These are phyloP conservation scores for Cerrena zonata DNA, from an alignment of 1,284 basidiomycete species.

Conservation along the genomic window DNA sequence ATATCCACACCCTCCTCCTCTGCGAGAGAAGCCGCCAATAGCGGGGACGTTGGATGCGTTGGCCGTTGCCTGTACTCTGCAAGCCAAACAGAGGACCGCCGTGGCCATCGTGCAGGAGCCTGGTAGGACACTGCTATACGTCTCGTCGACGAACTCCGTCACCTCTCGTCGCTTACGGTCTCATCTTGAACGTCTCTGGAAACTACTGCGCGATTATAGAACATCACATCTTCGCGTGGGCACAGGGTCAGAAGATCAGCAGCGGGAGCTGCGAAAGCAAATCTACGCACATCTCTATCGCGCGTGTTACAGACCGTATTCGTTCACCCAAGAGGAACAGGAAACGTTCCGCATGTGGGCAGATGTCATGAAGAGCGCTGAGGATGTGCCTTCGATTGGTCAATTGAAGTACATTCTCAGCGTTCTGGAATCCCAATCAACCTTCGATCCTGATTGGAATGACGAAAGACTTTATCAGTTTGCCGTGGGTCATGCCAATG, in stretches of 20 bases:
- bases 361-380: neutral
- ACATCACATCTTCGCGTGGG: neutral
- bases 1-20: neutral
- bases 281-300: neutral
- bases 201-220: neutral
- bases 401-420: neutral
- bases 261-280: neutral
- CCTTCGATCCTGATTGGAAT: neutral
- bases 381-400: neutral
- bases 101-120: neutral
- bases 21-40: neutral
- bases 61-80: neutral
- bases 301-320: neutral
- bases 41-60: neutral
- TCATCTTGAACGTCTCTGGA: neutral
- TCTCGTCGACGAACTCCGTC: neutral
- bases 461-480: neutral
- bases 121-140: neutral
- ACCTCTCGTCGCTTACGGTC: neutral
- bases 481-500: neutral
- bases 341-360: neutral
- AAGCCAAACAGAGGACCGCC: neutral
- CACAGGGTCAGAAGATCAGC: neutral
- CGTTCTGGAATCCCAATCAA: neutral
- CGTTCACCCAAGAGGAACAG: neutral